A percentile compares a stretch with the other conserved stretches of the same genome.
Conservation (phyloP, 2,329 filamentous ascomycete species). For the Cryphonectria radicalis region DNA sequence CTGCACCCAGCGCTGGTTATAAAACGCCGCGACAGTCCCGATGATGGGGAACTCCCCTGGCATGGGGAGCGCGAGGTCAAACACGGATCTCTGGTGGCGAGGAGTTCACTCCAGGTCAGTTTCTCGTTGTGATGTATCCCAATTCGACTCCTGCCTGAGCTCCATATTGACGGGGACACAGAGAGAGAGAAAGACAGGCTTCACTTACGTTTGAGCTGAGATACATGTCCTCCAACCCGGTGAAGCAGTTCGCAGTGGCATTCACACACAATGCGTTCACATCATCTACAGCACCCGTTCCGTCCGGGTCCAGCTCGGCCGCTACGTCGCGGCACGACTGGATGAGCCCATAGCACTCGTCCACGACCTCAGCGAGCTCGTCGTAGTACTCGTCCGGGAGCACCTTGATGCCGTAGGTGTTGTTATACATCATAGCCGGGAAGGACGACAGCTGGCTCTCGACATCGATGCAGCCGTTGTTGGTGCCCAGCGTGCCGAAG, state of each 20-base stretch:
- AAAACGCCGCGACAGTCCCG: slow-evolving; percentile 53
- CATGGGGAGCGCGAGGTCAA: slow-evolving; percentile 55
- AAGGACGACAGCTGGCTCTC: slow-evolving; percentile 32
- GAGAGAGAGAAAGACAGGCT: background rate
- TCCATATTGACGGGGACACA: background rate
- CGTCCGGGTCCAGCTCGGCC: slow-evolving; percentile 49
- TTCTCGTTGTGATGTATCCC: background rate
- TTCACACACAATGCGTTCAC: slow-evolving; percentile 27
- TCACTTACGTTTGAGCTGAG: slow-evolving; percentile 40
- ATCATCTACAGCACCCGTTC: slow-evolving; percentile 22
- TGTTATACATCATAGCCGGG: slow-evolving; percentile 33
- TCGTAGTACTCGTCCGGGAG: slow-evolving; percentile 27
- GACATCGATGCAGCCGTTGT: slow-evolving; percentile 36
- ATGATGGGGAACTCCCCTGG: slow-evolving; percentile 51
- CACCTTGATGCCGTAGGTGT: slow-evolving; percentile 29
- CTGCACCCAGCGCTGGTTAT: slow-evolving; percentile 59
- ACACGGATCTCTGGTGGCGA: slow-evolving; percentile 46
- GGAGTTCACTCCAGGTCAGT: slow-evolving; percentile 23
- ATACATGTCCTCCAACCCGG: slow-evolving; percentile 40
- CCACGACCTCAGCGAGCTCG: slow-evolving; percentile 20
- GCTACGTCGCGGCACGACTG: slow-evolving; percentile 30
- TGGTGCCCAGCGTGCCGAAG: slow-evolving; percentile 36
- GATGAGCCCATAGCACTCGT: slow-evolving; percentile 27
- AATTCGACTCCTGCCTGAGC: no score
- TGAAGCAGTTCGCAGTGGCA: slow-evolving; percentile 22